Evolutionary conservation across 345 rosid genomes (phyloP), one percentile per base, ranked within the genome.

Genomic region (Kandelia obovata): DNA sequence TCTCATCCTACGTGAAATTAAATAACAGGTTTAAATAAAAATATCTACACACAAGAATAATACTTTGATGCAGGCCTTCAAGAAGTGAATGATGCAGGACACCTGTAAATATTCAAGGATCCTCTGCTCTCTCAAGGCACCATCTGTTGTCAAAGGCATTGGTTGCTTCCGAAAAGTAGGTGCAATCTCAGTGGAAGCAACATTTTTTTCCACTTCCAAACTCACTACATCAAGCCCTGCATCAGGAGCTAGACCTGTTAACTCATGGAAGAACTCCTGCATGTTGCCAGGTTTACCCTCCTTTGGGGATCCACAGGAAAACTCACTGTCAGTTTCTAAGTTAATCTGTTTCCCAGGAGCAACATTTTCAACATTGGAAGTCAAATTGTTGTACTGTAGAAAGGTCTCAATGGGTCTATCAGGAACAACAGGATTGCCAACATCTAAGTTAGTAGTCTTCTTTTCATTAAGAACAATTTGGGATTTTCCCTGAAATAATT

Each of bases 81-180:
- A 30, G 16, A 71, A 71, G 53, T 43, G 56, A 32, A 73, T 34
- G n/a, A 60, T 25, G 53, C 63, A 63, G 73, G 68, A 71, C 67
- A 92, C 97, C 90, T 87, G 81, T 62, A 92, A 71, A 59, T 86
- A 85, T 76, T 86, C 85, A 64, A 91, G 88, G 74, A 94, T 88
- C 69, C 91, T 84, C 79, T 88, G 90, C 82, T 91, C 89, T 83
- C 98, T 87, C 71, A 84, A 80, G 72, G 89, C 80, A 66, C 78
- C 83, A 80, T 88, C 96, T 69, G 84, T 68, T 57, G 97, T 91
- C 72, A 80, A 65, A 31, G 78, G 74, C 65, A 71, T 69, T 68
- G 79, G 62, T 32, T 70, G 69, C 64, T 73, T 81, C 16, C 35
- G 35, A 62, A 75, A 53, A 72, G 76, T 71, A 65, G 68, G 57